Percentiles rank a stretch among this genome's conserved stretches.
phyloP scores from a whole-genome alignment of 2,329 filamentous ascomycete genomes.

The Xylaria sp. region DNA sequence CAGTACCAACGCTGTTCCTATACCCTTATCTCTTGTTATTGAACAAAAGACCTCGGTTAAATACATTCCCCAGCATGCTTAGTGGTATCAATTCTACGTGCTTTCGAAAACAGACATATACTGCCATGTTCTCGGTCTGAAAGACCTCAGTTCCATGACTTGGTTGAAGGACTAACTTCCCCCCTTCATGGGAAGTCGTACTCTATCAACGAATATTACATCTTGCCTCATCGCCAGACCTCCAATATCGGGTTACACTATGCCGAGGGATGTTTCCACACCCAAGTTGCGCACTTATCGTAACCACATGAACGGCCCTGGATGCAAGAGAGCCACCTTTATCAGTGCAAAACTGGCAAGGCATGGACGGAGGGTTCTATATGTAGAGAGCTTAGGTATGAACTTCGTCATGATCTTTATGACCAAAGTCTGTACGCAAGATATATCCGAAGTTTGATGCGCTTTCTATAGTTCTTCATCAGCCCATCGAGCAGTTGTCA shows the following conservation, averaged over 20 bases:
- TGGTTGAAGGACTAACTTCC: neutral
- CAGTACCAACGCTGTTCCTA: constrained; percentile 4
- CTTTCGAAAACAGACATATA: constrained; percentile 24
- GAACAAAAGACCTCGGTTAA: constrained; percentile 12
- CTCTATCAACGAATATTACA: constrained; percentile 2
- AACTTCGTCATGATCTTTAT: constrained; percentile 13
- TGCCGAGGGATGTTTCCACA: constrained; percentile 18
- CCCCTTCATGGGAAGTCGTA: neutral
- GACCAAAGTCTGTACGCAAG: constrained; percentile 5
- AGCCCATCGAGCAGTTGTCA: neutral
- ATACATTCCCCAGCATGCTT: constrained; percentile 17
- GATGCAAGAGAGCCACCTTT: neutral
- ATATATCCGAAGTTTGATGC: neutral
- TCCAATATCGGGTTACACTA: constrained; percentile 9
- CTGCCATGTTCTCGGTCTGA: neutral
- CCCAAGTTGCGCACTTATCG: constrained; percentile 20
- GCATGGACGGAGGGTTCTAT: constrained; percentile 5
- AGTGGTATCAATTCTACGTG: constrained; percentile 22
- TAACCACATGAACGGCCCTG: constrained; percentile 8
- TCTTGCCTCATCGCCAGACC: neutral
- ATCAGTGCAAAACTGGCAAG: constrained; percentile 4
- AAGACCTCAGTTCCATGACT: neutral
- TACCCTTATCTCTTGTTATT: constrained; percentile 8
- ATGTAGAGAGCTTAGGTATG: constrained; percentile 1
- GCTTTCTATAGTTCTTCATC: neutral